phyloP scores from a whole-genome alignment of 202 grass and related monocot species.

The Panicum virgatum region DNA sequence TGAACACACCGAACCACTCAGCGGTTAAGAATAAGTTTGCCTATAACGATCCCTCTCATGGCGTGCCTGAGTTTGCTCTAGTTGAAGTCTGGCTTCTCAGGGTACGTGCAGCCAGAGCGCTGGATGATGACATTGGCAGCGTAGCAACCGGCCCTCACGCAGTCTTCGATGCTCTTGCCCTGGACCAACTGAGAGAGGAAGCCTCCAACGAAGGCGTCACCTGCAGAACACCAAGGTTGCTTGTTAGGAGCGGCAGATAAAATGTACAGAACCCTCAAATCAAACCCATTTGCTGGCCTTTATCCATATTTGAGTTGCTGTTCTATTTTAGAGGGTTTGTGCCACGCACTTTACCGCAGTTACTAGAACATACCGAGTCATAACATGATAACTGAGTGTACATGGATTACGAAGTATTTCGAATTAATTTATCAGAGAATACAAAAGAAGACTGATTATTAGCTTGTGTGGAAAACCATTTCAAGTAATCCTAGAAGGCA shows the following conservation, averaged over 20 bases:
- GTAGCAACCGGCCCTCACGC: slow-evolving; percentile 80
- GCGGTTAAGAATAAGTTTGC: slow-evolving; percentile 18
- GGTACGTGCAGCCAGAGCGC: slow-evolving; percentile 87
- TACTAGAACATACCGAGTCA: not conserved
- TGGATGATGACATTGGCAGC: slow-evolving; percentile 94
- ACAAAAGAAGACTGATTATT: not conserved
- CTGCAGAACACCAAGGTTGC: slow-evolving; percentile 30
- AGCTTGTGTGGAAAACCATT: not conserved
- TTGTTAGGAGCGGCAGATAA: not conserved
- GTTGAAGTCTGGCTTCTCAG: slow-evolving; percentile 91
- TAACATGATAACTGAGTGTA: not conserved
- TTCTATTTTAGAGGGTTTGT: not conserved
- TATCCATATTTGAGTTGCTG: not conserved
- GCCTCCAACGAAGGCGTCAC: slow-evolving; percentile 96
- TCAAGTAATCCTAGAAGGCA: not conserved
- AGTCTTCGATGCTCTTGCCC: slow-evolving; percentile 75
- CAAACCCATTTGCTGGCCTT: not conserved
- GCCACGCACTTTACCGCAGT: not conserved
- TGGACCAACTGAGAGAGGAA: slow-evolving; percentile 90
- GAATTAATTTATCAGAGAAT: not conserved
- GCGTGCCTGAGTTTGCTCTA: slow-evolving; percentile 35
- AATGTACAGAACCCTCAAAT: not conserved
- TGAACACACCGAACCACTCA: not conserved
- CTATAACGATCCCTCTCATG: not conserved
- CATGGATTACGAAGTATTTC: not conserved